Evolutionary conservation across 2,329 filamentous ascomycete genomes (phyloP).

Genomic region (Penicillium sp.): DNA sequence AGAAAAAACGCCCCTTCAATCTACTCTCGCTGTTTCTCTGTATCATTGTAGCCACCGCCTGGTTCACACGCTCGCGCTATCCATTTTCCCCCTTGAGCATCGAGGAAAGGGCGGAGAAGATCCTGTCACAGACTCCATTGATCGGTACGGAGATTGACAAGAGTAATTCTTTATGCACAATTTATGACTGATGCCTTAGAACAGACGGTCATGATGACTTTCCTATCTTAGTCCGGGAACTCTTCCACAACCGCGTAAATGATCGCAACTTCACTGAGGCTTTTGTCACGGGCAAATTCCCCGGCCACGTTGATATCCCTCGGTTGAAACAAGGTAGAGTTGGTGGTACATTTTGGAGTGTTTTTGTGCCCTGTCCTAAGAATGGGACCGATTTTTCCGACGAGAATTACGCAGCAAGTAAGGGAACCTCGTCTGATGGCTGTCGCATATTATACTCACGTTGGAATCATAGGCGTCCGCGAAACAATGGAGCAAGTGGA

Average conservation of each 20-base stretch:
- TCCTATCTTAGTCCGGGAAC: constrained; percentile 65
- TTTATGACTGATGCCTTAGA: background rate
- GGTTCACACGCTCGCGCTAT: constrained; percentile 16
- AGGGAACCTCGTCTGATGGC: constrained; percentile 25
- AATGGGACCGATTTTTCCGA: constrained; percentile 73
- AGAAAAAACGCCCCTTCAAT: background rate
- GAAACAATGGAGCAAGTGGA: constrained; percentile 39
- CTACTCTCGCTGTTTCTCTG: constrained; percentile 11
- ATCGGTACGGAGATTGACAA: constrained; percentile 41
- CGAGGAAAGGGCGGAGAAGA: constrained; percentile 43
- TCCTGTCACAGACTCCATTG: constrained; percentile 48
- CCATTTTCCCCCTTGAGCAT: constrained; percentile 21
- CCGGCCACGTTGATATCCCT: constrained; percentile 73
- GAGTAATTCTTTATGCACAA: background rate
- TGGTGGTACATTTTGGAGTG: constrained; percentile 92
- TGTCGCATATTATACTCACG: background rate
- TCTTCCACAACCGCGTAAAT: constrained; percentile 77
- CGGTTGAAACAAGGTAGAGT: constrained; percentile 63
- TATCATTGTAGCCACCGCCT: constrained; percentile 10
- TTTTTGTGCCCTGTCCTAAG: constrained; percentile 72
- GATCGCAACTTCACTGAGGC: constrained; percentile 66
- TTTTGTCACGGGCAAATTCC: constrained; percentile 69
- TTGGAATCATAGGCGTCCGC: constrained; percentile 26
- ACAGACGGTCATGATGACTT: constrained; percentile 89
- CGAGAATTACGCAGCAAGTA: constrained; percentile 66